Evolutionary conservation across 192 early-diverging fungal species (phyloP).

Genomic region (Backusella liffmaniae): DNA sequence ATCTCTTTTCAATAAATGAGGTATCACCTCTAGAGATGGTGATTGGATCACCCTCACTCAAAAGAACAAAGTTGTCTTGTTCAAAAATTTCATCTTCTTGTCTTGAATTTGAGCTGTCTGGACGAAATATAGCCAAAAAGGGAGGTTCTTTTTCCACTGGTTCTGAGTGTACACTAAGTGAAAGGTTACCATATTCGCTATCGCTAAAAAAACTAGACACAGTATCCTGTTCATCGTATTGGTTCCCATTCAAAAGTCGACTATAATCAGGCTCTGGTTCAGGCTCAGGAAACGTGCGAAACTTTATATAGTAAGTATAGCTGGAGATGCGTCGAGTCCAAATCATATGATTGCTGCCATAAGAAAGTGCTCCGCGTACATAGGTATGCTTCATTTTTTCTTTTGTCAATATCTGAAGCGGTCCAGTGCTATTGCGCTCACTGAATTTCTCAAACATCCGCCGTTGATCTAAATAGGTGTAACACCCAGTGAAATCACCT

Average conservation of each 20-base stretch:
- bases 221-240: background rate
- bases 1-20: background rate
- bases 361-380: background rate
- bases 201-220: background rate
- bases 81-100: background rate
- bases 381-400: background rate
- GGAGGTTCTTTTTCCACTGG: background rate
- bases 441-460: background rate
- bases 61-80: background rate
- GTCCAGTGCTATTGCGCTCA: background rate
- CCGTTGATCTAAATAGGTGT: background rate
- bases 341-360: background rate
- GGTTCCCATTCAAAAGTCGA: background rate
- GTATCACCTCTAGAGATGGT: background rate
- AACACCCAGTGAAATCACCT: background rate
- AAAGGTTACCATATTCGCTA: background rate
- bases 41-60: background rate
- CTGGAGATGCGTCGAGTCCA: background rate
- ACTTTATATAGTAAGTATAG: background rate
- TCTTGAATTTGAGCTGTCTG: background rate
- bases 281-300: background rate
- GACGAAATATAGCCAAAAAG: background rate
- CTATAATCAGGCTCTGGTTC: background rate
- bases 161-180: background rate
- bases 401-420: background rate